Base-by-base conservation (phyloP, 129 eudicot species). In the Helianthus tuberosus region DNA sequence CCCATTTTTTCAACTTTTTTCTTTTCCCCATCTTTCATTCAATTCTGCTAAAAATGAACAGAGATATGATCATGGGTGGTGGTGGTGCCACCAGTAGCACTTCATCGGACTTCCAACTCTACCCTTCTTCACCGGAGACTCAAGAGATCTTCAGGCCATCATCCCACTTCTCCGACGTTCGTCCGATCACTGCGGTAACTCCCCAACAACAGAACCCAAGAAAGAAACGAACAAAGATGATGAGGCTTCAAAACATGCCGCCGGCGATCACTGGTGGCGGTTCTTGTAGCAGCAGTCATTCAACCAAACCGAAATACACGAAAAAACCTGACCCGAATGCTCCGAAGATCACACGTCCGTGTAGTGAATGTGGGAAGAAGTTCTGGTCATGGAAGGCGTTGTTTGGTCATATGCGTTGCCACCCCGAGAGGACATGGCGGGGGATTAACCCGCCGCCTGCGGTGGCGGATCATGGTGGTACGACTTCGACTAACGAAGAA, bases 381-480 rank as follows among this genome's bases (percentile, higher is more conserved):
- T 93, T 93, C 49, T 86, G 89, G 95, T 89, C 98, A n/a, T 80
- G 80, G 83, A 93, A 93, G 64, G 98, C 96, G 1, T 80, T 93
- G 23, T 93, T 75, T 46, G 98, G 98, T 39, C 98, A 93, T 86
- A 93, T 93, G 98, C 94, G 98, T 39, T 93, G 96, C 87, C 98
- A 93, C 80, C 98, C 98, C 1, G 98, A 93, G 62, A 86, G 98
- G 66, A 84, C 86, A 64, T 93, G 98, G 98, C 87, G 96, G 10
- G 97, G 97, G 41, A 92, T 92, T 15, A 89, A 89, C 73, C 96
- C 91, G 2, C 97, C 96, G 0, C 80, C 91, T 7, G 71, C 38
- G 76, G 73, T 16, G 46, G 70, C 20, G 16, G 59, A 48, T 52
- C 68, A 48, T 12, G 14, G 11, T 8, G 80, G 63, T 11, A 15